phyloP scores from a whole-genome alignment of 192 early-diverging fungal genomes.

The Pilobolus umbonatus region DNA sequence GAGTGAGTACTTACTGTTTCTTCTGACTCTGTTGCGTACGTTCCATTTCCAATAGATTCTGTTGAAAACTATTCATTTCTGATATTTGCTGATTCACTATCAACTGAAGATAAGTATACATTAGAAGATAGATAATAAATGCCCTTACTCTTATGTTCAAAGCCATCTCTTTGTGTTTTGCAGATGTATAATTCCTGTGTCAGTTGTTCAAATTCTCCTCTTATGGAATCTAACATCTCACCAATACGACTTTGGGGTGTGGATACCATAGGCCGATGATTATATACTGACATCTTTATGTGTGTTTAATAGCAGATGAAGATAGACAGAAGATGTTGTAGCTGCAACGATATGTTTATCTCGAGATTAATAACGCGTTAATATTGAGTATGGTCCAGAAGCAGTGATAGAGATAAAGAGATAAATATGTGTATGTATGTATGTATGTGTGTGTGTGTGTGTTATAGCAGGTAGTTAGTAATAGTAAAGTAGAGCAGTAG shows the following conservation, averaged over 20 bases:
- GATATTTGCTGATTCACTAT: slow-evolving; percentile 69
- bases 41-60: slow-evolving; percentile 77
- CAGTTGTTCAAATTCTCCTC: slow-evolving; percentile 71
- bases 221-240: slow-evolving; percentile 77
- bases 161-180: slow-evolving; percentile 78
- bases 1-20: slow-evolving; percentile 53
- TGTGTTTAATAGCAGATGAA: not conserved
- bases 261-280: slow-evolving; percentile 76
- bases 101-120: slow-evolving; percentile 12
- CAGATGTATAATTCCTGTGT: slow-evolving; percentile 65
- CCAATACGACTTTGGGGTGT: slow-evolving; percentile 56
- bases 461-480: too few relatives aligned
- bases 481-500: too few relatives aligned
- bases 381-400: not conserved
- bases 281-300: slow-evolving; percentile 47
- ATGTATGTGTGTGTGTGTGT: too few relatives aligned
- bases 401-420: too few relatives aligned
- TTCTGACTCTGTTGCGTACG: slow-evolving; percentile 74
- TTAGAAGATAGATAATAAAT: not conserved
- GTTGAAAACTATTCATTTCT: slow-evolving; percentile 77
- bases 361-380: too few relatives aligned
- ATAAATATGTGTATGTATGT: too few relatives aligned
- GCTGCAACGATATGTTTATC: too few relatives aligned
- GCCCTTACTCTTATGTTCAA: slow-evolving; percentile 78
- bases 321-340: too few relatives aligned